These are phyloP conservation scores for Pyricularia pennisetigena DNA, from an alignment of 2,329 filamentous ascomycete species.

Conservation along the genomic window DNA sequence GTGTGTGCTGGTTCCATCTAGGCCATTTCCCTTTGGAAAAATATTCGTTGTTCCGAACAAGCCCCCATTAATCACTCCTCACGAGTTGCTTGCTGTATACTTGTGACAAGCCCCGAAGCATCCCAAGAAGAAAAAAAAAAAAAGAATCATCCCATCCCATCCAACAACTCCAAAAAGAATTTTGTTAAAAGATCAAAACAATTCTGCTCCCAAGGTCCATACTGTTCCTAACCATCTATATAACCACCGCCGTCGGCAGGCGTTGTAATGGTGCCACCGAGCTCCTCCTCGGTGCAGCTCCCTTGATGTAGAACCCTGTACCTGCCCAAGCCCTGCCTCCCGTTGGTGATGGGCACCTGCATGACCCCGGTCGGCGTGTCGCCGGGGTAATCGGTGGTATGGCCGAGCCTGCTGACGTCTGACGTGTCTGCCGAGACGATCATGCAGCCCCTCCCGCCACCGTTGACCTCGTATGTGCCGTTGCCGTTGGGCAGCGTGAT, in stretches of 20 bases:
- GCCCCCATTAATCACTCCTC: background rate
- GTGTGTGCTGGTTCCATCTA: background rate
- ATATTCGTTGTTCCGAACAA: background rate
- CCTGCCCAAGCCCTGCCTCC: background rate
- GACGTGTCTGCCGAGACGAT: conserved; percentile 31
- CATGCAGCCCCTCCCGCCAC: conserved; percentile 28
- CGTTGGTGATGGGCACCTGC: conserved; percentile 20
- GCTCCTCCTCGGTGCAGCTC: conserved; percentile 1
- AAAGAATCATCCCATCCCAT: background rate
- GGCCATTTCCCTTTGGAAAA: too few species aligned
- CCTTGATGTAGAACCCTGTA: conserved; percentile 1
- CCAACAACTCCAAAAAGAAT: background rate
- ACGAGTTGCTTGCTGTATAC: background rate
- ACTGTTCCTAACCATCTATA: background rate
- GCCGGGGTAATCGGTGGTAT: conserved; percentile 29
- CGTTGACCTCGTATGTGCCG: conserved; percentile 22
- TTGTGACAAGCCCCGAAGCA: background rate
- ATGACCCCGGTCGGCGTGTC: conserved; percentile 24
- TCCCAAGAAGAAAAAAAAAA: background rate
- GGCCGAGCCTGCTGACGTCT: conserved; percentile 27
- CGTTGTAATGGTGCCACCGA: background rate
- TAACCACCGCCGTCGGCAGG: background rate
- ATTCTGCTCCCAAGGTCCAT: background rate
- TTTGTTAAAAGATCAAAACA: background rate
- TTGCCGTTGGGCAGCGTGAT: conserved; percentile 28